Base-by-base conservation (phyloP, 2,329 filamentous ascomycete genomes). In the Talaromyces sp. region DNA sequence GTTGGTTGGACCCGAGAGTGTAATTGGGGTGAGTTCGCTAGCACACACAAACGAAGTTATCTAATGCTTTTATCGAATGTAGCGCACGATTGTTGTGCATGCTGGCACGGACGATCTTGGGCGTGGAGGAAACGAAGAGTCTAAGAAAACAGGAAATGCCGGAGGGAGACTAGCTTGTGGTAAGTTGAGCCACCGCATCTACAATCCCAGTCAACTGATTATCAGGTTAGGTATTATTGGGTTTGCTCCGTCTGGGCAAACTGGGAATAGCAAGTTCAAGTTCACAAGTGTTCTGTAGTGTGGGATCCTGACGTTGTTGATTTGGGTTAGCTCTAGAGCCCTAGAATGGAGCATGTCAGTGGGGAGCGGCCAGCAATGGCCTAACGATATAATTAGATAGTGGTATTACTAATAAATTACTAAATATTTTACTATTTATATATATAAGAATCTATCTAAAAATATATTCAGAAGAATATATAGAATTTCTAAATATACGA, bases 121-220 rank as follows among this genome's bases (percentile, higher is more conserved):
- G 80, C 91, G 91, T 85, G 92, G 92, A 73, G 91, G 82, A 70
- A 88, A 91, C 82, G 91, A 94, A 81, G 92, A 98, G 84, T 96
- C 92, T 74, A 92, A 96, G 85, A 97, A 96, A 89, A 99, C 95
- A 68, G 95, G 95, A 70, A 99, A 98, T 78, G 95, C 95, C 76
- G 95, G 95, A 73, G 78, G 83, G 71, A 91, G 95, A 75, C 95
- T 94, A 76, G 95, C 95, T 77, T 99, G 95, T 82, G 95, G 95
- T 91, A 85, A 76, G 86, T 79, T 60, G 56, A 16, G 23, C 42
- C 40, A 23, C 3, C 16, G 8, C 30, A 31, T 27, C 16, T 5
- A 3, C 33, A 28, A 7, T 18, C 2, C 4, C 3, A 28, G 28
- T 27, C 9, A 18, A 27, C 59, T 61, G 34, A 61, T 18, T 10